Conservation (phyloP, 2,329 filamentous ascomycete genomes). For the Diaporthe citrichinensis region DNA sequence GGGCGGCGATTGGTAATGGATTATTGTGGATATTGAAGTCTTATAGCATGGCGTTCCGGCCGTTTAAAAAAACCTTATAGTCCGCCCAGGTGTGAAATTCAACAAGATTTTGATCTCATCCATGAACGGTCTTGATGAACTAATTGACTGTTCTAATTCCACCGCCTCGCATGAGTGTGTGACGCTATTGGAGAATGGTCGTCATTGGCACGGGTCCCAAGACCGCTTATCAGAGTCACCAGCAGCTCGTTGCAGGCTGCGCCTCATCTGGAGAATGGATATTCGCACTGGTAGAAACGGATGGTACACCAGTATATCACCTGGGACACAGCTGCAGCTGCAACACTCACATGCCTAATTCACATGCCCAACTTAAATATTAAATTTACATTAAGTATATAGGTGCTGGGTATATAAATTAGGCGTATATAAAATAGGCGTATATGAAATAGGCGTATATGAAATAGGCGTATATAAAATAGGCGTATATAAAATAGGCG, state of each 20-base stretch:
- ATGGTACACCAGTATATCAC: no score
- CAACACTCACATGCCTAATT: no score
- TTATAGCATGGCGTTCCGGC: conserved; percentile 3
- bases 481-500: no score
- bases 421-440: no score
- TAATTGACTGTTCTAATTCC: background rate
- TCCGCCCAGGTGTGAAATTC: background rate
- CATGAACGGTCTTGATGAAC: background rate
- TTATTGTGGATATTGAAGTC: background rate
- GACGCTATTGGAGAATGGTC: background rate
- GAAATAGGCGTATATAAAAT: no score
- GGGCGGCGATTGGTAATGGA: background rate
- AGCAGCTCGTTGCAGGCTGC: background rate
- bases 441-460: no score
- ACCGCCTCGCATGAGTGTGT: background rate
- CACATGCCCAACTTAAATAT: no score
- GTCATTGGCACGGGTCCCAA: background rate
- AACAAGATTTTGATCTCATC: background rate
- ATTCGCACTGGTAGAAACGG: no score
- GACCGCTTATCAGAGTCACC: background rate
- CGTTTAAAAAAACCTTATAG: background rate
- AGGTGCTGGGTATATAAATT: no score
- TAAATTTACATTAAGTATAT: no score
- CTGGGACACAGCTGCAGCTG: no score
- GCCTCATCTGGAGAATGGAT: no score